These are phyloP conservation scores for Candida patagonica DNA, from an alignment of 805 yeast genomes.

Conservation along the genomic window DNA sequence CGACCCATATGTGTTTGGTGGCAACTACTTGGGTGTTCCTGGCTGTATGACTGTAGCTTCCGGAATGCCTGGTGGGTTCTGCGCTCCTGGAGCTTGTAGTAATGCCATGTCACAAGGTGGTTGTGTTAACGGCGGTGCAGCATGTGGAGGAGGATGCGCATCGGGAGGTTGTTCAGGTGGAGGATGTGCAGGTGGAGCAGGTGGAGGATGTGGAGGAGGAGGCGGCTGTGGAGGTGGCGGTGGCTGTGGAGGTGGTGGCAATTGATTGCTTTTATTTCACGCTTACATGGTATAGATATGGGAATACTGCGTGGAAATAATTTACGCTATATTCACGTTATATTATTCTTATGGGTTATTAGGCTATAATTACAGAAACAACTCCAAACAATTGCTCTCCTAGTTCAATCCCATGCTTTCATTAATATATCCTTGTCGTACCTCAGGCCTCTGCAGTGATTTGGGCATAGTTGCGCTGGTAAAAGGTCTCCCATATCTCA, in stretches of 20 bases:
- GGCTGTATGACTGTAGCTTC: background rate
- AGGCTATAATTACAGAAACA: no score
- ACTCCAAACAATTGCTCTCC: no score
- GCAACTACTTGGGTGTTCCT: background rate
- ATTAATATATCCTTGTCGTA: no score
- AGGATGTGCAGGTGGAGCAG: conserved; percentile 2
- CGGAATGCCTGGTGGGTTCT: background rate
- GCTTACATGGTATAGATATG: no score
- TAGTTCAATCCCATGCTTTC: no score
- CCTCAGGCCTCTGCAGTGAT: background rate
- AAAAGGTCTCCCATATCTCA: conserved; percentile 48
- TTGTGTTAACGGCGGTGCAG: conserved; percentile 4
- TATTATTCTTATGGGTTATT: no score
- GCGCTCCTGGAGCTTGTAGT: conserved; percentile 7
- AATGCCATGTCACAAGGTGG: background rate
- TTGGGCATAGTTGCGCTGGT: conserved; percentile 24
- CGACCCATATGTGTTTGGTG: background rate
- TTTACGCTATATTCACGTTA: no score
- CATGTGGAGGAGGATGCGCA: conserved; percentile 5
- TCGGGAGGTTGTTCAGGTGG: conserved; percentile 7
- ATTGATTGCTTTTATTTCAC: no score
- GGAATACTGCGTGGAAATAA: no score
- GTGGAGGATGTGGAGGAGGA: conserved; percentile 5
- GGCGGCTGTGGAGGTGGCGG: conserved; percentile 5
- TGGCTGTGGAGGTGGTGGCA: conserved; percentile 3